Conservation (phyloP, 352 stramenopile genomes). For the Phytophthora nicotianae region DNA sequence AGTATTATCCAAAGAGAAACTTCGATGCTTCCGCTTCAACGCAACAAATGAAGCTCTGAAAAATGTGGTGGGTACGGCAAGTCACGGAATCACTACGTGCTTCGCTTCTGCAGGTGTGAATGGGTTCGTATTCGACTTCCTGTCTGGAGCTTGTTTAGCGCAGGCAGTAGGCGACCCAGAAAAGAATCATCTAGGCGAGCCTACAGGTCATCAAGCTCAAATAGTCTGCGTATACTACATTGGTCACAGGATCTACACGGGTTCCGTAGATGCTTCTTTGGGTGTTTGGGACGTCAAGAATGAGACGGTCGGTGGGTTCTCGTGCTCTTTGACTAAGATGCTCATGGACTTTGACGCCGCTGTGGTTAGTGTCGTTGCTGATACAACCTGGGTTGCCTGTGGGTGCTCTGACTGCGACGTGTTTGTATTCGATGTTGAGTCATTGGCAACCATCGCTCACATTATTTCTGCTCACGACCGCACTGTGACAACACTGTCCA, state of each 20-base stretch:
- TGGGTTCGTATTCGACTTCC: conserved; percentile 64
- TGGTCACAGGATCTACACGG: conserved; percentile 69
- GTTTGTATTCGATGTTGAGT: conserved; percentile 61
- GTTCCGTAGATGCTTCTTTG: conserved; percentile 63
- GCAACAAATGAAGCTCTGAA: conserved; percentile 71
- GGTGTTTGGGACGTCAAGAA: conserved; percentile 72
- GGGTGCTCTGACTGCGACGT: conserved; percentile 75
- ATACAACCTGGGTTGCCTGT: conserved; percentile 58
- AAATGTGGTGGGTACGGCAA: conserved; percentile 75
- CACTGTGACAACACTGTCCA: conserved; percentile 49
- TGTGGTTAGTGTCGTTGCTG: conserved; percentile 70
- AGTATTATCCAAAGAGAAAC: conserved; percentile 58
- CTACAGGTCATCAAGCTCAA: conserved; percentile 64
- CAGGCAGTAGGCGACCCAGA: conserved; percentile 67
- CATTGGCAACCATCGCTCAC: conserved; percentile 48
- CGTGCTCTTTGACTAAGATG: conserved; percentile 49
- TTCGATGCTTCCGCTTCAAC: conserved; percentile 83
- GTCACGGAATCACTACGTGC: conserved; percentile 66
- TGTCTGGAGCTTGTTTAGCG: conserved; percentile 65
- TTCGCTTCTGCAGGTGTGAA: conserved; percentile 55
- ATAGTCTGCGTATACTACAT: conserved; percentile 75
- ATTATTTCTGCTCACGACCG: conserved; percentile 60
- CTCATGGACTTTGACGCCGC: conserved; percentile 73
- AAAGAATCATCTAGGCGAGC: conserved; percentile 67
- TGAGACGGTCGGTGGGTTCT: conserved; percentile 56